phyloP scores from a whole-genome alignment of 2,329 filamentous ascomycete species.

The Akanthomyces dipterigenus region DNA sequence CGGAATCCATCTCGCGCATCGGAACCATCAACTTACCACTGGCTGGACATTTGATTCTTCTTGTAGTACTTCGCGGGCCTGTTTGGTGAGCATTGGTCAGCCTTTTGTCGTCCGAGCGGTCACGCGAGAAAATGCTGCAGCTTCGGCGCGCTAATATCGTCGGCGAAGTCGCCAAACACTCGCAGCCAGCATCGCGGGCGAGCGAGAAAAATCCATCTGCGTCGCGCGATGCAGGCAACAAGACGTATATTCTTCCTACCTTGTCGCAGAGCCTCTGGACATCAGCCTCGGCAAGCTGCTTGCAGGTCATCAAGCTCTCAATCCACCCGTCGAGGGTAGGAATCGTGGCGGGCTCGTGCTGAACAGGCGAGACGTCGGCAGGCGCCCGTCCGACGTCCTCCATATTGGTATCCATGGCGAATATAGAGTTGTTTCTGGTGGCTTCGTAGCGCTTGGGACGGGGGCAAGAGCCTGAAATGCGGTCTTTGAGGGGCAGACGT shows the following conservation, averaged over 20 bases:
- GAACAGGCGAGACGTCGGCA: slow-evolving; percentile 65
- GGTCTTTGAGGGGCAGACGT: slow-evolving; percentile 2
- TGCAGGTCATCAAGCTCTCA: slow-evolving; percentile 96
- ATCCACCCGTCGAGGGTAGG: slow-evolving; percentile 97
- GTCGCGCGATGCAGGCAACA: background rate
- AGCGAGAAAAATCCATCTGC: background rate
- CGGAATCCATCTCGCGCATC: background rate
- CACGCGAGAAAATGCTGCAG: slow-evolving; percentile 24
- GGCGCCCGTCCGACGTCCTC: slow-evolving; percentile 90
- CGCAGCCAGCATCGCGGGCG: background rate
- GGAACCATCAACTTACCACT: slow-evolving; percentile 61
- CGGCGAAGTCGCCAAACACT: slow-evolving; percentile 5
- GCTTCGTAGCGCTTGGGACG: slow-evolving; percentile 10
- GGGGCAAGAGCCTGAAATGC: slow-evolving; percentile 11
- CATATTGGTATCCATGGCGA: slow-evolving; percentile 92
- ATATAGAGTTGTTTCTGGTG: slow-evolving; percentile 11
- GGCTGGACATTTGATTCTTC: slow-evolving; percentile 98
- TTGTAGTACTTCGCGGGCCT: slow-evolving; percentile 94
- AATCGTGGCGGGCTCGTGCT: slow-evolving; percentile 78
- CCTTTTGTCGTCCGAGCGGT: slow-evolving; percentile 13
- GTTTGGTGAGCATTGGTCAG: slow-evolving; percentile 13
- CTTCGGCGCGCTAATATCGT: slow-evolving; percentile 14
- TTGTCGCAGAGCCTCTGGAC: slow-evolving; percentile 97
- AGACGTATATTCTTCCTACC: slow-evolving; percentile 44
- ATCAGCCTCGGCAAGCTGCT: slow-evolving; percentile 90